Evolutionary conservation across 2,329 filamentous ascomycete genomes (phyloP), one percentile per base, ranked within the genome.

Genomic region (Apiospora phragmitis): DNA sequence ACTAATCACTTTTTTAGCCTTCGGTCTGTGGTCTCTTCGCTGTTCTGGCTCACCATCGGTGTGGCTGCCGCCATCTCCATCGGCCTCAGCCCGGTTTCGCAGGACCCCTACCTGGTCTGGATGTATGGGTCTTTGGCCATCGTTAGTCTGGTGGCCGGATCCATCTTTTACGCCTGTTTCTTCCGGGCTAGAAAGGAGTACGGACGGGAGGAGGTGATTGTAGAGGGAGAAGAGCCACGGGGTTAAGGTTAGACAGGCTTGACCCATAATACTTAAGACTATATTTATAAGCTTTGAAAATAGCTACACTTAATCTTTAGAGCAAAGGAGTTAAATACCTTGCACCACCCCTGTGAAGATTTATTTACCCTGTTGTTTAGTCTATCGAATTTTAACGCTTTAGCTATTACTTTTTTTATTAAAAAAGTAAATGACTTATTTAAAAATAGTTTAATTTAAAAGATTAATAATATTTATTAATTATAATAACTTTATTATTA

Each of bases 81-180:
- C 74, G 87, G 90, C 2, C 81, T 93, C 16, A 86, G 89, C 1
- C 89, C 90, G 0, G 81, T 69, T 3, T 87, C 89, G 8, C 86
- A 86, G 70, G 89, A 94, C 77, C 92, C 91, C 29, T 85, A 89
- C 74, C 86, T 92, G 75, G 76, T 91, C 70, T 92, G 90, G 89
- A 87, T 93, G 85, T 92, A 92, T 75, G 83, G 84, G 32, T 88
- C 87, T 26, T 80, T 92, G n/a, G 85, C 85, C 6, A 75, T 81
- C 69, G 83, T 84, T 21, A 85, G 87, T 0, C 84, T 85, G 69
- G 38, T 82, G 1, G 82, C 84, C 3, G 87, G 87, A 29, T 80
- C 83, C 41, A 72, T 87, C 70, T 92, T 92, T 80, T 90, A 83
- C 79, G 38, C 65, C 14, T 67, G 38, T 18, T 67, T 29, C n/a